These are phyloP conservation scores for Phalaenopsis aphrodite DNA, from an alignment of 106 monocot genomes.

Conservation along the genomic window DNA sequence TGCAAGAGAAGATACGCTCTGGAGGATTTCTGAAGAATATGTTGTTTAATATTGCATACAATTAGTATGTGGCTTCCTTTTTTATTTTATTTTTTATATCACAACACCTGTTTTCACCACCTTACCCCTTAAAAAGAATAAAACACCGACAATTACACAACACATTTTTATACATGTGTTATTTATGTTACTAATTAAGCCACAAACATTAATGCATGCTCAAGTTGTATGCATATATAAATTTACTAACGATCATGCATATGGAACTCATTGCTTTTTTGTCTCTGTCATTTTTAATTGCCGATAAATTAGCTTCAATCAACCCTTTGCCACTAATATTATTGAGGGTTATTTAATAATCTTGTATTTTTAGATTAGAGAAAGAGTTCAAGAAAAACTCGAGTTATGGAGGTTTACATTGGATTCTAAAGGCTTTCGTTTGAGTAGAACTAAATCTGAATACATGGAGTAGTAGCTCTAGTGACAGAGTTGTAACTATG, in stretches of 20 bases:
- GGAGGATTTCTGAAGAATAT: conserved; percentile 67
- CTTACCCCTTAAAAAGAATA: neutral
- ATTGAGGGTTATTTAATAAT: neutral
- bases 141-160: neutral
- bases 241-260: neutral
- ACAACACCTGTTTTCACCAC: neutral
- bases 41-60: conserved; percentile 65
- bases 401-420: too few species aligned
- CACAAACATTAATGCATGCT: neutral
- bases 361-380: too few species aligned
- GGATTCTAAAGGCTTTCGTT: too few species aligned
- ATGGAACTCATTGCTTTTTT: neutral
- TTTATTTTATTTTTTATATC: neutral
- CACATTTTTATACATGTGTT: neutral
- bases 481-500: too few species aligned
- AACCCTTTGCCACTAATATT: neutral
- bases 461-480: too few species aligned
- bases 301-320: neutral
- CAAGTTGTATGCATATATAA: neutral
- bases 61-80: conserved; percentile 43
- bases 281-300: neutral
- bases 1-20: conserved; percentile 60
- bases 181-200: neutral
- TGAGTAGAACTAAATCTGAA: too few species aligned
- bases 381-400: too few species aligned